A percentile compares a stretch with the other conserved stretches of the same genome.
Evolutionary conservation across 2,329 filamentous ascomycete species (phyloP).

Genomic region (Coniochaeta ligniaria): DNA sequence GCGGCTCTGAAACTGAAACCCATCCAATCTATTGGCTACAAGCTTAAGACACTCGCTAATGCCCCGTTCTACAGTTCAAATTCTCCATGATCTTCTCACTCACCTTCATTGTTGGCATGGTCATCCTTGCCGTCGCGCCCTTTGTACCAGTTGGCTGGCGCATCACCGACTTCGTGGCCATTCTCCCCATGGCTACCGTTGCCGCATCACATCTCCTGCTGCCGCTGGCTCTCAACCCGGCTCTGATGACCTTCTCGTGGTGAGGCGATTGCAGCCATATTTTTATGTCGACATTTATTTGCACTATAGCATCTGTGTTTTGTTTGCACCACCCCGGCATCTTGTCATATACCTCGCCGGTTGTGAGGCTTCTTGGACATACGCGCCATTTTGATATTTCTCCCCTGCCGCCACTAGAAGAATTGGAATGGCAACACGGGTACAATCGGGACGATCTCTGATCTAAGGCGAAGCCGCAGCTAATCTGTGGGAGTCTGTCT

Average conservation of each 20-base stretch:
- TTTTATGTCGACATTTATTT: not conserved
- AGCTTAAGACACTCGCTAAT: conserved; percentile 4
- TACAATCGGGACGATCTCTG: not conserved
- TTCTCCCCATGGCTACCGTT: conserved; percentile 69
- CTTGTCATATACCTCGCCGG: not conserved
- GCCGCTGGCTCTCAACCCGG: conserved; percentile 69
- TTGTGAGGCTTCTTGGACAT: not conserved
- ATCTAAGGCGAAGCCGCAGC: not conserved
- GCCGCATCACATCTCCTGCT: conserved; percentile 61
- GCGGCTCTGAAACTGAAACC: not conserved
- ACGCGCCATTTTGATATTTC: not conserved
- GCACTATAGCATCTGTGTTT: not conserved
- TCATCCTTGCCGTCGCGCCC: conserved; percentile 54
- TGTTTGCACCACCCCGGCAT: not conserved
- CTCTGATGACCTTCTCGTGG: conserved; percentile 73
- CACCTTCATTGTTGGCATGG: conserved; percentile 51
- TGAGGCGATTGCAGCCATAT: conserved; percentile 26
- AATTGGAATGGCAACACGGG: not conserved
- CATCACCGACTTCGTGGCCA: conserved; percentile 67
- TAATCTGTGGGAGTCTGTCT: not conserved
- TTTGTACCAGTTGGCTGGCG: conserved; percentile 61
- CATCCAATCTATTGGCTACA: not conserved
- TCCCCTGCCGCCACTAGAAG: not conserved
- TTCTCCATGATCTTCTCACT: conserved; percentile 59
- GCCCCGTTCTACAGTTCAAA: conserved; percentile 51